Conservation (phyloP, 1,139 yeast species). For the Candida anutae region DNA sequence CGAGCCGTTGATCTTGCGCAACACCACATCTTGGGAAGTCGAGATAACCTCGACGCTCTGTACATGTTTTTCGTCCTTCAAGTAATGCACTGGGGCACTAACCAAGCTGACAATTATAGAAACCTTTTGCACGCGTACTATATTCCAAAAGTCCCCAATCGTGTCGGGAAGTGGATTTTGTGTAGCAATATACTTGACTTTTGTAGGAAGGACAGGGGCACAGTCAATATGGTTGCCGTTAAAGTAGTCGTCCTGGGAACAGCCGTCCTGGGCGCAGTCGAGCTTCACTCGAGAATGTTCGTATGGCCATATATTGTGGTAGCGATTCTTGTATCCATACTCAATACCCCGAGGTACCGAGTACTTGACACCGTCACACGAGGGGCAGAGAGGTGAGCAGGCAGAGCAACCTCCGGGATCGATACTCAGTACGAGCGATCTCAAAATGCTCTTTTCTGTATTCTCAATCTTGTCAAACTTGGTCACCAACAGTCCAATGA, state of each 20-base stretch:
- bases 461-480: slow-evolving; percentile 43
- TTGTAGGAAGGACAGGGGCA: slow-evolving; percentile 10
- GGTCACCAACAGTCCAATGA: slow-evolving; percentile 25
- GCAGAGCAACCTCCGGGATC: slow-evolving; percentile 11
- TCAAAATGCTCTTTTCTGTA: slow-evolving; percentile 42
- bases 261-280: slow-evolving; percentile 9
- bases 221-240: slow-evolving; percentile 33
- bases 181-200: slow-evolving; percentile 33
- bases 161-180: slow-evolving; percentile 37
- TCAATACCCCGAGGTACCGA: slow-evolving; percentile 48
- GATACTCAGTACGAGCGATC: slow-evolving; percentile 11
- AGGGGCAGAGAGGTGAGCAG: slow-evolving; percentile 41
- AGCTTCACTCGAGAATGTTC: slow-evolving; percentile 39
- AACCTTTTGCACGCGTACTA: slow-evolving; percentile 45
- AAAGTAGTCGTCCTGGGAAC: slow-evolving; percentile 35
- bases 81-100: slow-evolving; percentile 17
- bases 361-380: slow-evolving; percentile 36
- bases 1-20: slow-evolving; percentile 15
- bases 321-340: slow-evolving; percentile 37
- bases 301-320: slow-evolving; percentile 40
- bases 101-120: slow-evolving; percentile 68
- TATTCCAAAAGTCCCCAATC: slow-evolving; percentile 37
- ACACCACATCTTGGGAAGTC: slow-evolving; percentile 6
- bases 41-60: slow-evolving; percentile 5
- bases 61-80: slow-evolving; percentile 5